These are phyloP conservation scores for Cryptococcus floricola DNA, from an alignment of 1,284 basidiomycete genomes.

Conservation along the genomic window DNA sequence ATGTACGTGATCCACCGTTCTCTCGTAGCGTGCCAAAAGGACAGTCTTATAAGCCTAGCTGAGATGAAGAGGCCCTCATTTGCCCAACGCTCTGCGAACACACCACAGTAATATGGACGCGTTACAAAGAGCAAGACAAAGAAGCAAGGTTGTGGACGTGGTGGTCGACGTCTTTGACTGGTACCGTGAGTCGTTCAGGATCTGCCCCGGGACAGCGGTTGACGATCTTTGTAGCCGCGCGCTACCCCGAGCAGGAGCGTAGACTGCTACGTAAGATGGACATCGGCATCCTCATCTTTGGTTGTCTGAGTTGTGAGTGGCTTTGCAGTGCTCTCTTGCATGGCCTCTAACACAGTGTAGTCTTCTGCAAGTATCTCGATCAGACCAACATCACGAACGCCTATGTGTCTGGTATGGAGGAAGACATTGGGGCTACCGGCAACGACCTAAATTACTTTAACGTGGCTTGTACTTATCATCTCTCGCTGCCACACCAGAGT, in stretches of 20 bases:
- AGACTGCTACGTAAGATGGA: slow-evolving; percentile 41
- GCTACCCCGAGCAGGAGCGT: slow-evolving; percentile 11
- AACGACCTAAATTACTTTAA: slow-evolving; percentile 31
- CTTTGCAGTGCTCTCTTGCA: neutral
- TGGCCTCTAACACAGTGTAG: neutral
- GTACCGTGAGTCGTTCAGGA: slow-evolving; percentile 19
- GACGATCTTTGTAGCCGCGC: slow-evolving; percentile 6
- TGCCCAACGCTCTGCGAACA: too few relatives aligned
- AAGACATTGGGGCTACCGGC: slow-evolving; percentile 51
- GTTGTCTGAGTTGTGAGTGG: slow-evolving; percentile 21
- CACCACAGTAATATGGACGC: neutral
- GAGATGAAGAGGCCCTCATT: too few relatives aligned
- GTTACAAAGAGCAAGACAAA: slow-evolving; percentile 4
- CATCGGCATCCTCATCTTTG: slow-evolving; percentile 35
- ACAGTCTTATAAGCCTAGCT: neutral
- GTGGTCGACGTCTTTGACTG: slow-evolving; percentile 54
- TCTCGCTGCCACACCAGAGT: neutral
- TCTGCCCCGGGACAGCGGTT: neutral
- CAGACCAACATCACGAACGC: slow-evolving; percentile 11
- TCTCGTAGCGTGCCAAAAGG: neutral
- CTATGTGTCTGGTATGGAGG: slow-evolving; percentile 59
- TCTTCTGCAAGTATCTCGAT: slow-evolving; percentile 12
- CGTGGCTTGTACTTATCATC: neutral
- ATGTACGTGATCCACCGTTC: neutral
- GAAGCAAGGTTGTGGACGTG: slow-evolving; percentile 53